A percentile compares a stretch with the other conserved stretches of the same genome.
phyloP scores from a whole-genome alignment of 2,329 filamentous ascomycete genomes.

The Colletotrichum sp. region DNA sequence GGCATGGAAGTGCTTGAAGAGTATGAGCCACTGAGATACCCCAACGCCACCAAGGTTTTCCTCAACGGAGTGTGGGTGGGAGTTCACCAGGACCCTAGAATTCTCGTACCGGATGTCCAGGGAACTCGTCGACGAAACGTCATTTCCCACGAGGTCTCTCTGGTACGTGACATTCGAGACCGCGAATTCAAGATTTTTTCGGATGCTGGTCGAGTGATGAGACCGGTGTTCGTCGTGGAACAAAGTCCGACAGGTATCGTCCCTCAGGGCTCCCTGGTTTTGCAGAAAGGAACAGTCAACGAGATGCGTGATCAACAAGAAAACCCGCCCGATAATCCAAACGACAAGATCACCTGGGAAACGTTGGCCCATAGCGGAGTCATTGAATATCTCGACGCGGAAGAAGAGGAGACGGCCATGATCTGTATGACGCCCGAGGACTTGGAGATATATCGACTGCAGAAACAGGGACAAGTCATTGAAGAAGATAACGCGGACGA shows the following conservation, averaged over 20 bases:
- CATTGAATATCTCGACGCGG: slow-evolving; percentile 95
- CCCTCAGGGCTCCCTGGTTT: slow-evolving; percentile 76
- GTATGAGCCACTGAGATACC: slow-evolving; percentile 84
- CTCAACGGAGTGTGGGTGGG: slow-evolving; percentile 99
- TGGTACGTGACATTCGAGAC: slow-evolving; percentile 95
- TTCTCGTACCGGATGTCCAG: slow-evolving; percentile 80
- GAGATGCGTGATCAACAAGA: slow-evolving; percentile 76
- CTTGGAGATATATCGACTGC: slow-evolving; percentile 76
- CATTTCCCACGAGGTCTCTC: slow-evolving; percentile 89
- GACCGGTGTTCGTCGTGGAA: slow-evolving; percentile 92
- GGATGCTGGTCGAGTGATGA: slow-evolving; percentile 92
- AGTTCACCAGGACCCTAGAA: slow-evolving; percentile 86
- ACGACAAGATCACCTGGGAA: slow-evolving; percentile 82
- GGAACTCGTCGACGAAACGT: slow-evolving; percentile 80
- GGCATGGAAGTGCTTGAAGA: slow-evolving; percentile 98
- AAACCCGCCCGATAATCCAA: slow-evolving; percentile 64
- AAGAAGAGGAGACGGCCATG: slow-evolving; percentile 99
- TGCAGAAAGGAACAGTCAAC: slow-evolving; percentile 84
- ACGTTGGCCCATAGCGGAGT: slow-evolving; percentile 83
- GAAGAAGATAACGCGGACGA: slow-evolving; percentile 69
- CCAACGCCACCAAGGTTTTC: slow-evolving; percentile 96
- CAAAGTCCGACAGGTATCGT: slow-evolving; percentile 70
- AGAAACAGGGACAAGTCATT: slow-evolving; percentile 68
- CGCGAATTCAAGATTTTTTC: slow-evolving; percentile 99
- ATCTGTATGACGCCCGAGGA: slow-evolving; percentile 99